Base-by-base conservation (phyloP, 1,284 basidiomycete genomes). In the Apiotrichum sp. region DNA sequence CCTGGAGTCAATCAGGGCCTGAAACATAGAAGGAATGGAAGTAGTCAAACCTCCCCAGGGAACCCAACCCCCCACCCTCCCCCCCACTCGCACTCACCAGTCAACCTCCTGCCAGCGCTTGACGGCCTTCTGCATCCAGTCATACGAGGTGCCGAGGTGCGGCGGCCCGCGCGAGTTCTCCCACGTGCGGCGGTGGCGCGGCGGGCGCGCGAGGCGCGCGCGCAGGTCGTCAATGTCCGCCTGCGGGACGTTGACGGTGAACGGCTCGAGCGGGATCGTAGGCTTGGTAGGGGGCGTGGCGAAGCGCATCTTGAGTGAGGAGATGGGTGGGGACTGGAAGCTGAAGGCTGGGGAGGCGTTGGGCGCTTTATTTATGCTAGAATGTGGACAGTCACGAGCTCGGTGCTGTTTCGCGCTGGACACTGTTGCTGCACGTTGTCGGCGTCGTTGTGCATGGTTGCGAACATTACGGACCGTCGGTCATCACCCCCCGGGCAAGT, bases 191-290 rank as follows among this genome's bases (percentile, higher is more conserved):
- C 57, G 63, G 36, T 54, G 64, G 35, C 58, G 51, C 29, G 65
- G 53, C 16, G 43, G 50, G 45, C 57, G 57, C 42, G 61, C 58
- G 8, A 74, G 60, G 1, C 66, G 58, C 10, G 53, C 53, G 42
- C 61, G 62, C n/a, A 72, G 64, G 43, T 71, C 66, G 31, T 65
- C 64, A 29, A 72, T 60, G n/a, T 66, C 61, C 2, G 51, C 53
- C 39, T 72, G 62, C 2, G 68, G 64, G 41, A 70, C 56, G 35
- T 58, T 38, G 6, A 63, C 52, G 9, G 40, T 58, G 62, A 68
- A 74, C 9, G 65, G 63, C 39, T 61, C 58, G 47, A 74, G 43
- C 2, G 60, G 53, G 55, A 72, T 59, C 22, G 61, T 64, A 3
- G 69, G 64, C 8, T 50, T 43, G 53, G 59, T 47, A 1, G 72